These are phyloP conservation scores for Zymoseptoria ardabiliae DNA, from an alignment of 2,329 filamentous ascomycete genomes.

Conservation along the genomic window DNA sequence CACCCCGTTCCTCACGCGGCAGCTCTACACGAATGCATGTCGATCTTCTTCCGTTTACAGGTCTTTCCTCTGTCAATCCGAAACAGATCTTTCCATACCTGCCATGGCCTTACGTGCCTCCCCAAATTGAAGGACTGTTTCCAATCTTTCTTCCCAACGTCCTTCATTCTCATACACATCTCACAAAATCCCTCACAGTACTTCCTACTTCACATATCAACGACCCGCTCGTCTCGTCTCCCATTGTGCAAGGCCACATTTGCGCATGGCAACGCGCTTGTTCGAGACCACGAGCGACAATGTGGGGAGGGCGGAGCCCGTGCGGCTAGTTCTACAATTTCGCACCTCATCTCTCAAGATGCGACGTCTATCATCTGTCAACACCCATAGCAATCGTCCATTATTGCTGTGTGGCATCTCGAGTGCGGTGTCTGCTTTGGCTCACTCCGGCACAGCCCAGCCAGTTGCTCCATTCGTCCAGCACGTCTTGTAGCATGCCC, in stretches of 20 bases:
- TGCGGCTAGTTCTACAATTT: too few relatives aligned
- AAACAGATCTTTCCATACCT: neutral
- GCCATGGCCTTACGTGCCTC: neutral
- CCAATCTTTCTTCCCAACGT: too few relatives aligned
- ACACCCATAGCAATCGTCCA: too few relatives aligned
- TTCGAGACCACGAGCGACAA: neutral
- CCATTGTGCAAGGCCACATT: neutral
- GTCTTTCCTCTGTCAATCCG: neutral
- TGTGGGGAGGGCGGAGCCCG: too few relatives aligned
- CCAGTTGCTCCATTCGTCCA: too few relatives aligned
- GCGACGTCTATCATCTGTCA: too few relatives aligned
- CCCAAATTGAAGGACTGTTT: neutral
- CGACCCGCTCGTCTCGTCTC: neutral
- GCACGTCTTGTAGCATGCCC: neutral
- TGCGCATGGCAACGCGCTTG: neutral
- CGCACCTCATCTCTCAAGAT: too few relatives aligned
- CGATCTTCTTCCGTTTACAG: neutral
- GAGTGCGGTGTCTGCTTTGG: too few relatives aligned
- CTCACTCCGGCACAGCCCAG: neutral
- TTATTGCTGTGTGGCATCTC: too few relatives aligned
- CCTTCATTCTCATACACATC: too few relatives aligned
- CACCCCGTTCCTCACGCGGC: neutral
- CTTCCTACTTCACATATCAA: neutral
- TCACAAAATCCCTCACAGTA: neutral
- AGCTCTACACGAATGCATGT: neutral